Percentiles rank a stretch among this genome's conserved stretches.
Evolutionary conservation across 2,329 filamentous ascomycete genomes (phyloP).

Genomic region (Sporothrix sp.): DNA sequence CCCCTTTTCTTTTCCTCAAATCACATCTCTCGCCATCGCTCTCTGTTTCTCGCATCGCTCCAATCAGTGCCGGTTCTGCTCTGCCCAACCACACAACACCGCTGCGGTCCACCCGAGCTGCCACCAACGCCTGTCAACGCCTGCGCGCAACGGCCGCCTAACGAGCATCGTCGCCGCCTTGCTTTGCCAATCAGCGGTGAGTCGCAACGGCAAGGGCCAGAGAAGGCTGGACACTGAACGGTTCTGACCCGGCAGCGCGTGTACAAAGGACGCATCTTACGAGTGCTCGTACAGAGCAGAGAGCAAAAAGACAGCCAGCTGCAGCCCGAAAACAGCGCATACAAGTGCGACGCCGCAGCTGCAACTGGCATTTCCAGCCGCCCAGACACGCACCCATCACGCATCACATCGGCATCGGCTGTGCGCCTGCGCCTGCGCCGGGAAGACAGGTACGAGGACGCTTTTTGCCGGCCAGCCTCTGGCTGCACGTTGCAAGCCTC

Average conservation of each 20-base stretch:
- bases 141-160: no score
- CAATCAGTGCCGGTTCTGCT: constrained; percentile 31
- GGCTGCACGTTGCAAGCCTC: no score
- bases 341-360: background rate
- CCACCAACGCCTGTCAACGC: constrained; percentile 5
- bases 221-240: background rate
- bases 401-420: background rate
- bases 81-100: background rate
- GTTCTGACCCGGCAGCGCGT: background rate
- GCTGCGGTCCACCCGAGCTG: background rate
- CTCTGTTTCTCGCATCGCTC: constrained; percentile 23
- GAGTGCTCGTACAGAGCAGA: background rate
- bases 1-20: constrained; percentile 34
- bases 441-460: no score
- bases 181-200: constrained; percentile 16
- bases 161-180: background rate
- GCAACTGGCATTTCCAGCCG: constrained; percentile 3
- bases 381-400: background rate
- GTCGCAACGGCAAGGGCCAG: constrained; percentile 9
- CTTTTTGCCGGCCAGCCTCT: no score
- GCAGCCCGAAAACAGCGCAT: background rate
- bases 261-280: no score
- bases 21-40: constrained; percentile 29
- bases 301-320: background rate
- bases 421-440: background rate